Base-by-base conservation (phyloP, 345 rosid species). In the Euphorbia tirucalli region DNA sequence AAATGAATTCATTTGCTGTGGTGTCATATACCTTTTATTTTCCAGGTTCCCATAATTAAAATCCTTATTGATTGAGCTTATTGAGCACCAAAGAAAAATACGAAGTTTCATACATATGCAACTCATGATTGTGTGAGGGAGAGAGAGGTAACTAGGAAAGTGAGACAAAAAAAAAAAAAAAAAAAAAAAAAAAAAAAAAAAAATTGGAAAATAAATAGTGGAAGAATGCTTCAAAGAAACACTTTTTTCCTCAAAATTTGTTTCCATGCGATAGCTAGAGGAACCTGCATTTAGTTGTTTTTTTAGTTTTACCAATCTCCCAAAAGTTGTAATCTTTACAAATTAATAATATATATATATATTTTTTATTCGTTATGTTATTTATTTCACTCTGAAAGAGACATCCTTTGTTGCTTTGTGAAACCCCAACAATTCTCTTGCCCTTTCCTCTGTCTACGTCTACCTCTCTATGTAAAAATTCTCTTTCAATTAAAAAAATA, bases 381-480 rank as follows among this genome's bases (percentile, higher is more conserved):
- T 35, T 66, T 41, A 39, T 21, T 61, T 39, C 69, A 63, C 58
- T 28, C 28, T 15, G 79, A 70, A 70, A 70, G 68, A 32, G 75
- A 58, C 66, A 11, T 49, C 2, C 44, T 46, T 75, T 76, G 75
- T 76, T 58, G 65, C 52, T 37, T 76, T 54, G 71, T 58, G 67
- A 24, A 22, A 24, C 28, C 39, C 79, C 61, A 24, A 57, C 52
- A 70, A 21, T 75, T 7, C 69, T 57, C 21, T 49, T 68, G 75
- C 14, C 14, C 61, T 77, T 77, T 77, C 80, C 75, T 71, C 56
- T 77, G 80, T 77, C 80, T 39, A 66, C 69, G 14, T 66, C 80
- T 56, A 24, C 30, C 60, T 22, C 11, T 16, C 39, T 35, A 7
- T 13, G 14, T 44, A 6, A 13, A 2, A 7, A 1, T 44, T 13